Evolutionary conservation across 2,329 filamentous ascomycete genomes (phyloP), one percentile per base, ranked within the genome.

Genomic region (Penicillium sclerotigenum): DNA sequence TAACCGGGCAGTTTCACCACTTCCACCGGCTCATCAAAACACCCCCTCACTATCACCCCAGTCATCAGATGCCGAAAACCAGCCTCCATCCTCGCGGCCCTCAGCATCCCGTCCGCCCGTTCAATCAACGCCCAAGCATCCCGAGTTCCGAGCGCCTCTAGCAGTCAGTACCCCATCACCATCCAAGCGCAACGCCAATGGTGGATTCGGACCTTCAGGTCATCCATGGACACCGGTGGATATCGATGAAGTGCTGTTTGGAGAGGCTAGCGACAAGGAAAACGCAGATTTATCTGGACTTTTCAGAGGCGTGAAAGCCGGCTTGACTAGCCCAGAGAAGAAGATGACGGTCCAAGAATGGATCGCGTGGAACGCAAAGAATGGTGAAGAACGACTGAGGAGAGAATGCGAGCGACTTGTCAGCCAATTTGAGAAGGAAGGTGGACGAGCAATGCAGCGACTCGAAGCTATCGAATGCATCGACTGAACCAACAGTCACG

Each of bases 341-440:
- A 80, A 82, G 36, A 96, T 99, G 92, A 93, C 87, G 5, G 90
- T 97, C 0, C 91, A 96, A 72, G 87, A 97, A 73, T 99, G 93
- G 91, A 88, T 99, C 37, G 80, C 86, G 56, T 83, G 87, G 74
- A 92, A 94, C 63, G 94, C 94, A 0, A 82, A 83, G 58, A 80
- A 87, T 69, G 91, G 90, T 0, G 92, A 97, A 77, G 84, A 87
- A 73, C 87, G 86, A 71, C 78, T 99, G 53, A 87, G 87, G 68
- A 77, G 81, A 34, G 89, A 95, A 70, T 96, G 91, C 68, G 93
- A 97, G 77, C 78, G 84, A 26, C 83, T 96, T 73, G 90, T 99
- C 5, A 83, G 81, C 57, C 79, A 83, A 9, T 97, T 97, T 72
- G 93, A 97, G 76, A 85, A 79, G 57, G 87, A 97, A 74, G 93